Base-by-base conservation (phyloP, 306 rosid species). In the Castanopsis chinensis region DNA sequence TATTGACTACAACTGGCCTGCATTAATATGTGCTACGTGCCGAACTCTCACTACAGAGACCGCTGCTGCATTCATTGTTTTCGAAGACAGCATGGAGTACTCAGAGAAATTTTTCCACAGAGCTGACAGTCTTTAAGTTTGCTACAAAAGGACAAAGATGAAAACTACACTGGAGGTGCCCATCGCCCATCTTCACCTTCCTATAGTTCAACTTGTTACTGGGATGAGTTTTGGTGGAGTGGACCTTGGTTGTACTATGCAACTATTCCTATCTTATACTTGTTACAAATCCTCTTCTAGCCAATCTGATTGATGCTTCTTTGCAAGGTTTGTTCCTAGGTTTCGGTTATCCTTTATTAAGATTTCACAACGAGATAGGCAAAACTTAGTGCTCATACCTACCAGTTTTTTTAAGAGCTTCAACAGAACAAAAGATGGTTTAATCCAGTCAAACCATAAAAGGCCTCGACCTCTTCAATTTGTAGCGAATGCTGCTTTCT, bases 21-120 rank as follows among this genome's bases (percentile, higher is more conserved):
- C 84, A 19, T 3, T 18, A 4, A 25, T 64, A 5, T 88, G 92
- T 41, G 7, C 28, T 37, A 28, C 73, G 30, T 88, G 94, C 77
- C 81, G 87, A 2, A 94, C 87, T 81, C 97, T 92, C 21, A 91
- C 91, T 2, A 91, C 92, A 0, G 97, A 92, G 73, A 88, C 85
- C 91, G 97, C 97, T 17, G 57, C 97, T 1, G 91, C 94, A 2
- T 90, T 94, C 17, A 92, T 92, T 71, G 97, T 92, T 18, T 92
- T 92, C 78, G 89, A 92, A 77, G 93, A 90, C 78, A 86, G 90
- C 87, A 90, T 83, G 81, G 90, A 82, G 27, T 92, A 92, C 83
- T 92, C 94, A 13, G 1, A 90, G 88, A 92, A 92, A 82, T 89
- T 92, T 5, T 89, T 92, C 65, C 97, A 88, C 51, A 92, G 94